Evolutionary conservation across 164 flowering plant genomes (phyloP).

Genomic region (Houttuynia cordata): DNA sequence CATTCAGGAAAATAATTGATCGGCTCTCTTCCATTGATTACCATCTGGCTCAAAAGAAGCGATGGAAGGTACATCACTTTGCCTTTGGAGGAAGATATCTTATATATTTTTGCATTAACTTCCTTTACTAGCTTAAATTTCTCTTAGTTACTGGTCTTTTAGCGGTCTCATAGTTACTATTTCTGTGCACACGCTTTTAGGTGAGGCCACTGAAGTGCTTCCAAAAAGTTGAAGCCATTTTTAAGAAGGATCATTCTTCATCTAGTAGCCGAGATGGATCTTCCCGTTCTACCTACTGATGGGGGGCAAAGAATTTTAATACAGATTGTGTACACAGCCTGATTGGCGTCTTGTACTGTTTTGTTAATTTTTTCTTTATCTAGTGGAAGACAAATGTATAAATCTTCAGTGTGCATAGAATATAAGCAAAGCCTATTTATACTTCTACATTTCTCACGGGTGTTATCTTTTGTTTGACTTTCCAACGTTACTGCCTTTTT

Average conservation of each 20-base stretch:
- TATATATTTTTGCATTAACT: not conserved
- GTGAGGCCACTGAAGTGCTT: constrained; percentile 58
- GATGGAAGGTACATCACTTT: constrained; percentile 64
- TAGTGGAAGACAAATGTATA: too few species aligned
- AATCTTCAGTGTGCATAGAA: too few species aligned
- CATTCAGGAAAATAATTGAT: constrained; percentile 61
- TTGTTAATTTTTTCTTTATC: too few species aligned
- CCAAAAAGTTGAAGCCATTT: constrained; percentile 40
- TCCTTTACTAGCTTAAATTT: not conserved
- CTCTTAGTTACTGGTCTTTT: not conserved
- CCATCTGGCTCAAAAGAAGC: constrained; percentile 32
- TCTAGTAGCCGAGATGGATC: constrained; percentile 22
- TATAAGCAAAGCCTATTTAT: too few species aligned
- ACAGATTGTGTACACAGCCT: not conserved
- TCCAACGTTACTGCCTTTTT: too few species aligned
- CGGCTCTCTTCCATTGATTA: constrained; percentile 46
- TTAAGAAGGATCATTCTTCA: constrained; percentile 42
- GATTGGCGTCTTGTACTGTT: not conserved
- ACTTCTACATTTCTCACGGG: too few species aligned
- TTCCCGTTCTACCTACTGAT: constrained; percentile 5
- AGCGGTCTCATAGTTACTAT: too few species aligned
- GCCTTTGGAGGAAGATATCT: not conserved
- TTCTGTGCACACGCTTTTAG: constrained; percentile 24
- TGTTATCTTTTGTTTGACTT: too few species aligned
- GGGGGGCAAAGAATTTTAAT: not conserved